Evolutionary conservation across 768 basidiomycete species (phyloP), one percentile per base, ranked within the genome.

Genomic region (Lepiota subincarnata): DNA sequence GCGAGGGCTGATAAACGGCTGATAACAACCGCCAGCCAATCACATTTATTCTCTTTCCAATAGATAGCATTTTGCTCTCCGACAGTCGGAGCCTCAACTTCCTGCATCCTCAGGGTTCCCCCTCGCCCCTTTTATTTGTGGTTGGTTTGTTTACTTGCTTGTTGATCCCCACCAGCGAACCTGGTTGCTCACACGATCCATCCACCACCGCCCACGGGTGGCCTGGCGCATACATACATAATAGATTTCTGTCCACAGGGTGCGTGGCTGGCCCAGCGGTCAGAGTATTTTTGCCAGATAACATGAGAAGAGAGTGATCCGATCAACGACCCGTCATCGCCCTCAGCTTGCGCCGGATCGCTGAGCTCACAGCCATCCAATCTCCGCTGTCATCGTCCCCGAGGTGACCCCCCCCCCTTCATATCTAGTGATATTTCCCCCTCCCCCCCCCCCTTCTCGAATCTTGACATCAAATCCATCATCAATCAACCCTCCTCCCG

Each of bases 21-120:
- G 48, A 56, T 59, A 54, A 54, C 44, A 47, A 45, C 22, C 36
- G 40, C 51, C 38, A 49, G 48, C 48, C 58, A 58, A 59, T 59
- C 52, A 58, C 34, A n/a, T 41, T 60, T 55, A 59, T 65, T 63
- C 56, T 34, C 46, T 56, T 59, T 53, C 43, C 20, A 53, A 53
- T 46, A 53, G 44, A 46, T 46, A 26, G 37, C 24, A 45, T 53
- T 53, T 46, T 24, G 19, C n/a, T 10, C 52, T 46, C 52, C 52
- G 52, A 53, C 52, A 19, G 6, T 10, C 50, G 51, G 43, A 45
- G 51, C 16, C n/a, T 26, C 16, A 16, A 16, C 8, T 22, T n/a
- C 24, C 11, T 41, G 19, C 50, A 22, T n/a, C n/a, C 37, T 31
- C 19, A 14, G 28, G 6, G n/a, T 14, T 18, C 18, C 34, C n/a